phyloP scores from a whole-genome alignment of 257 asterid species.

The Solanum arcanum region DNA sequence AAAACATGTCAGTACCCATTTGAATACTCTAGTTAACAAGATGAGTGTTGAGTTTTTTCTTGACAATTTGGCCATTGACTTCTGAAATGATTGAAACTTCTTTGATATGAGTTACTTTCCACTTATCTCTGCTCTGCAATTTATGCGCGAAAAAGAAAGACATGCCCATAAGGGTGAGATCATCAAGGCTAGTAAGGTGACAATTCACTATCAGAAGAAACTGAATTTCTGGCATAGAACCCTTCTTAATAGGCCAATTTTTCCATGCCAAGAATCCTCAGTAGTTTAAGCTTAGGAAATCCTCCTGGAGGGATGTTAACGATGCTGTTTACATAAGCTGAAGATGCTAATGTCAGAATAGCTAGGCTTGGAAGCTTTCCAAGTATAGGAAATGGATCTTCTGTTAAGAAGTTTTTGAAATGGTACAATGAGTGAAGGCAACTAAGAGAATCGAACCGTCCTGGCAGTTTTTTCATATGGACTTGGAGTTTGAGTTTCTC shows the following conservation, averaged over 20 bases:
- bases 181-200: slow-evolving; percentile 8
- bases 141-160: not conserved
- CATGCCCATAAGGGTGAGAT: slow-evolving; percentile 5
- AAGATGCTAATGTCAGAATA: slow-evolving; percentile 10
- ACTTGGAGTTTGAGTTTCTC: slow-evolving; percentile 8
- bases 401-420: not conserved
- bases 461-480: slow-evolving; percentile 4
- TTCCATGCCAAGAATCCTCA: slow-evolving; percentile 2
- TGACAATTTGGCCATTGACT: slow-evolving; percentile 7
- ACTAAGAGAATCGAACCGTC: slow-evolving; percentile 1
- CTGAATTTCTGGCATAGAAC: slow-evolving; percentile 2
- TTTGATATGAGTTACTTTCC: slow-evolving; percentile 7
- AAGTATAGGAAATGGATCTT: slow-evolving; percentile 9
- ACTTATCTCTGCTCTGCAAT: slow-evolving; percentile 2
- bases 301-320: not conserved
- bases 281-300: slow-evolving; percentile 10
- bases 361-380: slow-evolving; percentile 7
- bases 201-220: slow-evolving; percentile 11
- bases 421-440: slow-evolving; percentile 5
- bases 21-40: not conserved
- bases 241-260: slow-evolving; percentile 12
- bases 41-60: not conserved
- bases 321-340: not conserved
- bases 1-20: not conserved
- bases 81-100: slow-evolving; percentile 13